phyloP scores from a whole-genome alignment of 306 rosid genomes.

The Adenanthera pavonina region DNA sequence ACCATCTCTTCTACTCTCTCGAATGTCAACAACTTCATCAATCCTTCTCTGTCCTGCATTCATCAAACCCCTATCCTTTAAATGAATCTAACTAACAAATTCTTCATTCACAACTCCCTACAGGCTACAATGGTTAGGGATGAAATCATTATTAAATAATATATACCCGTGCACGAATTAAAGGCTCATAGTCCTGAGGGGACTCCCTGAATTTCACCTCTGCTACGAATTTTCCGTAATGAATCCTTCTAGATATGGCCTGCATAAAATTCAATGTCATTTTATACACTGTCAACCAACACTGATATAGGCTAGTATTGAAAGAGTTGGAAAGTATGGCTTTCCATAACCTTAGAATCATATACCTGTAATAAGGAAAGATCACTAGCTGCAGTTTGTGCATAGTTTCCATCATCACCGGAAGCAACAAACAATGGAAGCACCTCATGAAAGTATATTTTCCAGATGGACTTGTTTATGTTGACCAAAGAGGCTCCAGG shows the following conservation, averaged over 20 bases:
- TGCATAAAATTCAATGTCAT: conserved; percentile 35
- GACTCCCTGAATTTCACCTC: conserved; percentile 87
- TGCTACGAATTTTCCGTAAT: conserved; percentile 91
- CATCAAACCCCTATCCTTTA: neutral
- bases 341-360: neutral
- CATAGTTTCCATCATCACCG: conserved; percentile 90
- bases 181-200: conserved; percentile 77
- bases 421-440: conserved; percentile 66
- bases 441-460: conserved; percentile 61
- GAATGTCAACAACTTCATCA: conserved; percentile 86
- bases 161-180: conserved; percentile 75
- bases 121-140: neutral
- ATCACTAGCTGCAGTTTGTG: conserved; percentile 84
- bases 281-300: conserved; percentile 2
- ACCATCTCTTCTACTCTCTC: conserved; percentile 72
- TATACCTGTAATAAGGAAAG: conserved; percentile 85
- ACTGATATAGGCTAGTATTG: neutral
- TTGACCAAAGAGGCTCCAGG: conserved; percentile 69
- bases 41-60: conserved; percentile 70
- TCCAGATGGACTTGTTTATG: conserved; percentile 75
- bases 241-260: conserved; percentile 93
- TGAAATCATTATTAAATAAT: conserved; percentile 11
- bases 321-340: neutral
- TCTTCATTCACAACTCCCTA: neutral
- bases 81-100: neutral